phyloP scores from a whole-genome alignment of 1,284 basidiomycete species.

The Chondrostereum purpureum region DNA sequence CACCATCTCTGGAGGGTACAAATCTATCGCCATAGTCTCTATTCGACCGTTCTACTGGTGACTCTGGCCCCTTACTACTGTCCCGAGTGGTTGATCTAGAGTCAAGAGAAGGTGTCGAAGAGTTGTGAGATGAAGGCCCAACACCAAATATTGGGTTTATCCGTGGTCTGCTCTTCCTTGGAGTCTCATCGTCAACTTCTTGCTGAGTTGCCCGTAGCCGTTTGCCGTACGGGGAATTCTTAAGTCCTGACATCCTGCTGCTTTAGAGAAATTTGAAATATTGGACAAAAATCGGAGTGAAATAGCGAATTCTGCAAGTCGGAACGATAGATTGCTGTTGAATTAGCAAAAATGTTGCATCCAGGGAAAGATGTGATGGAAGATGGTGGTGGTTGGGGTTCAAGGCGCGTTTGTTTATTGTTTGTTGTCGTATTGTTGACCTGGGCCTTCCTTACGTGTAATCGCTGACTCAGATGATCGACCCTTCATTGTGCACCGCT shows the following conservation, averaged over 20 bases:
- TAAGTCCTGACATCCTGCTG: slow-evolving; percentile 58
- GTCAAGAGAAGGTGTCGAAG: slow-evolving; percentile 49
- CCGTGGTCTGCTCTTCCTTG: slow-evolving; percentile 44
- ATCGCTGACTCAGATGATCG: no score
- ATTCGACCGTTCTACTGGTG: slow-evolving; percentile 37
- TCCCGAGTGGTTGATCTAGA: slow-evolving; percentile 49
- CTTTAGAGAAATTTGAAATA: neutral
- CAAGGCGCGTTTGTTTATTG: slow-evolving; percentile 6
- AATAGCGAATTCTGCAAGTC: neutral
- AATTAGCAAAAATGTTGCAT: neutral
- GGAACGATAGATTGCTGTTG: neutral
- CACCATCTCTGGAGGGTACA: slow-evolving; percentile 62
- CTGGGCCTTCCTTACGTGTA: neutral
- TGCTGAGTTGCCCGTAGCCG: slow-evolving; percentile 62
- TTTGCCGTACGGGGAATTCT: slow-evolving; percentile 77
- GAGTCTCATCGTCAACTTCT: slow-evolving; percentile 48
- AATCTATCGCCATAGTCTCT: slow-evolving; percentile 73
- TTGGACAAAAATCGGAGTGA: neutral
- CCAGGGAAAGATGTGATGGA: neutral
- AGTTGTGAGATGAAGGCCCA: slow-evolving; percentile 24
- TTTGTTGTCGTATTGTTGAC: slow-evolving; percentile 2
- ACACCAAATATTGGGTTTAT: slow-evolving; percentile 50
- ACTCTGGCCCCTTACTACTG: slow-evolving; percentile 44
- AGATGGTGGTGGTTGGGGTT: slow-evolving; percentile 3
- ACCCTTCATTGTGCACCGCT: no score